A percentile compares a stretch with the other conserved stretches of the same genome.
These are phyloP conservation scores for Colletotrichum nymphaeae DNA, from an alignment of 2,329 filamentous ascomycete genomes.

Conservation along the genomic window DNA sequence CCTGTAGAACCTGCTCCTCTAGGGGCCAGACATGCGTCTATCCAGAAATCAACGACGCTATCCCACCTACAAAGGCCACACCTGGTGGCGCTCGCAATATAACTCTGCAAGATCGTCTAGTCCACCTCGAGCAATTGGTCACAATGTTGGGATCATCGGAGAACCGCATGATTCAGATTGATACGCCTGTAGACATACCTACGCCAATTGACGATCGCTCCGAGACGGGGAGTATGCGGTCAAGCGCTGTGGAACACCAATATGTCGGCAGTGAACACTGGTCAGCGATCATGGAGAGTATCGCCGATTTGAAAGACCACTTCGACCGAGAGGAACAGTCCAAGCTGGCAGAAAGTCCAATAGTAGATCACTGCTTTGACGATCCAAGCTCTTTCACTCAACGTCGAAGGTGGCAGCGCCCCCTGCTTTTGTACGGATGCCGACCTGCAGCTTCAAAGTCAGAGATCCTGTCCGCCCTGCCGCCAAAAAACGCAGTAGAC, in stretches of 20 bases:
- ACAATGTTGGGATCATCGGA: constrained; percentile 34
- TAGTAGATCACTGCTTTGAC: accelerated
- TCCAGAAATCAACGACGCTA: constrained; percentile 37
- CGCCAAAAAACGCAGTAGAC: constrained; percentile 46
- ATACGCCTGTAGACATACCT: not conserved
- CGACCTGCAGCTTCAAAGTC: constrained; percentile 26
- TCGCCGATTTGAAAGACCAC: constrained; percentile 52
- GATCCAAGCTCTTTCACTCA: no score
- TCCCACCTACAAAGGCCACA: accelerated
- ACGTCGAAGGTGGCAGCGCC: not conserved
- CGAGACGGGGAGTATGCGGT: constrained; percentile 46
- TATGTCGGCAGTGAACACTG: constrained; percentile 54
- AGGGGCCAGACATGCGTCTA: constrained; percentile 31
- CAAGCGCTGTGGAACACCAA: constrained; percentile 38
- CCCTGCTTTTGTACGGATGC: constrained; percentile 13
- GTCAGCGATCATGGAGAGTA: constrained; percentile 53
- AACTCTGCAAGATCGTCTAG: constrained; percentile 38
- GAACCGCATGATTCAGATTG: not conserved
- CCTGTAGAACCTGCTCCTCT: constrained; percentile 39
- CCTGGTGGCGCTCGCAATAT: not conserved
- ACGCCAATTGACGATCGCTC: constrained; percentile 33
- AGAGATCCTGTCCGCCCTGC: constrained; percentile 48
- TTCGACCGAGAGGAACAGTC: constrained; percentile 41
- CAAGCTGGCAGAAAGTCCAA: not conserved
- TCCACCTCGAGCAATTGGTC: constrained; percentile 46